Evolutionary conservation across 139 green algal species (phyloP), one percentile per base, ranked within the genome.

Genomic region (Astrephomene gubernaculifera): DNA sequence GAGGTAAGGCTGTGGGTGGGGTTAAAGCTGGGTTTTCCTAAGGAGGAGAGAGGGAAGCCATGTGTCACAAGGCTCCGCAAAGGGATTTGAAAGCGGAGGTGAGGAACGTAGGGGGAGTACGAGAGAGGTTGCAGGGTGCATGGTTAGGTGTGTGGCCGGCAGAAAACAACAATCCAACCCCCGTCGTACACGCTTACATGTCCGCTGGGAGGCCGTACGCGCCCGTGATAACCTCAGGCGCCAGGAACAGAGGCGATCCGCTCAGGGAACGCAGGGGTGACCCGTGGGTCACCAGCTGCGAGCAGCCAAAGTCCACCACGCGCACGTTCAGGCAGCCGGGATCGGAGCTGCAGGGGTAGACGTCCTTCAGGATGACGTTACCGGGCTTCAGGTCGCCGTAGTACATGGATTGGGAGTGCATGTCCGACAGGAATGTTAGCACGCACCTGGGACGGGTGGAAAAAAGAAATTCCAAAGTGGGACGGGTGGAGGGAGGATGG

Each of bases 361-460:
- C 45, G 79, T 86, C 79, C 79, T 86, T 86, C 25, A 86, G 79
- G 49, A 86, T 86, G 21, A 86, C 65, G 64, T 86, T 86, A 0
- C 65, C 65, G 10, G 79, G 79, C 79, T 86, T 86, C 25, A 86
- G 10, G 45, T 86, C 79, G 35, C 79, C 79, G 49, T 86, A 86
- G 36, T 79, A 86, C 33, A 86, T 76, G 8, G 41, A 67, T 35
- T 33, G 1, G 6, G 17, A 19, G 65, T 86, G 79, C 65, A 86
- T 53, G 79, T 68, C 64, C 24, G 33, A 25, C 33, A 86, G 79
- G 65, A 86, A 86, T 10, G 45, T 60, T 10, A 86, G 49, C 43
- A 78, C 53, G 45, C 79, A 85, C 64, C 76, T 83, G n/a, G 4
- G 38, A 22, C 4, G 67, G 38, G 22, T 17, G 64, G 9, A n/a